phyloP scores from a whole-genome alignment of 352 stramenopile species.

The Phytopythium litorale region DNA sequence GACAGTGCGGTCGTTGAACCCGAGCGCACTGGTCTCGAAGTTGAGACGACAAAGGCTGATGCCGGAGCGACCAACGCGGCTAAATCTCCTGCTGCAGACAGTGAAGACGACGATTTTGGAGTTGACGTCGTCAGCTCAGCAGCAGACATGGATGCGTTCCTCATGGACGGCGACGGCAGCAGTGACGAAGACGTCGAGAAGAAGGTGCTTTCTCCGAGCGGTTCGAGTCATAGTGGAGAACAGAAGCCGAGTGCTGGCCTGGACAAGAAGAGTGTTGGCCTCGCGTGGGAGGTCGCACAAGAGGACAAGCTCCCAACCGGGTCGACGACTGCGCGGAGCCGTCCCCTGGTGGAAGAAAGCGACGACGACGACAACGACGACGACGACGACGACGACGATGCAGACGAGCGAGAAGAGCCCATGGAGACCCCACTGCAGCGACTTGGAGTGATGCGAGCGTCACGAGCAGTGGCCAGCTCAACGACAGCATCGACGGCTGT shows the following conservation, averaged over 20 bases:
- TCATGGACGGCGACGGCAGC: background rate
- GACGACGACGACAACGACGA: too few relatives aligned
- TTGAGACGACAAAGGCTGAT: background rate
- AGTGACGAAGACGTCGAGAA: background rate
- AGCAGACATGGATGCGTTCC: constrained; percentile 2
- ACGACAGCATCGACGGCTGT: background rate
- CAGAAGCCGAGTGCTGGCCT: background rate
- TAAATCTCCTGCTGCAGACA: background rate
- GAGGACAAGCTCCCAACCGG: background rate
- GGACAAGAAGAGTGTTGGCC: background rate
- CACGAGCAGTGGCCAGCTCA: background rate
- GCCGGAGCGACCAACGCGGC: background rate
- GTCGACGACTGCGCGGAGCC: background rate
- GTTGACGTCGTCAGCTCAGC: background rate
- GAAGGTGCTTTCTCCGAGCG: background rate
- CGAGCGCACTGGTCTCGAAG: background rate
- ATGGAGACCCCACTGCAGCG: background rate
- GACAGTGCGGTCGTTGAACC: background rate
- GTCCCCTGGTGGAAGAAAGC: constrained; percentile 18
- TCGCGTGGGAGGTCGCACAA: background rate
- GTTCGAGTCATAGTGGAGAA: background rate
- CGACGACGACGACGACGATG: constrained; percentile 16
- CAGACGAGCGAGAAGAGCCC: background rate
- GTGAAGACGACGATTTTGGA: background rate
- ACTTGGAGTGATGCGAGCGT: constrained; percentile 5